phyloP scores from a whole-genome alignment of 169 alveolate genomes.

The Babesia divergens region DNA sequence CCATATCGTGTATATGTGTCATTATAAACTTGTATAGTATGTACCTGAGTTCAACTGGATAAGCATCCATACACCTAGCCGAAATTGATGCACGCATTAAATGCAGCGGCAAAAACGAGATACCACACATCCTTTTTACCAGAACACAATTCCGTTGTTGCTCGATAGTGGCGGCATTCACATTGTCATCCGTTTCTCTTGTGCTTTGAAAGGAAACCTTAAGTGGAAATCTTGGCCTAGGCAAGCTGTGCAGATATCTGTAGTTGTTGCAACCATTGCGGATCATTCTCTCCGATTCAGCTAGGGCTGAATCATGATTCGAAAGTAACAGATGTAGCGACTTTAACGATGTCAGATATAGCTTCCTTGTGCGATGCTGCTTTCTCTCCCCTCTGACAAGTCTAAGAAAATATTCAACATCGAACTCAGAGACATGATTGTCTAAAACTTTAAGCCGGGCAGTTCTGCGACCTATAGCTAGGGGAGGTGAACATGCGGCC shows the following conservation, averaged over 20 bases:
- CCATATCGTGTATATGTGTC: conserved; percentile 12
- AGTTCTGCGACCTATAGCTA: not conserved
- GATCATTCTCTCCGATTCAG: not conserved
- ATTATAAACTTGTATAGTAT: conserved; percentile 26
- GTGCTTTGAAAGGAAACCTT: not conserved
- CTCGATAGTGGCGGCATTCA: not conserved
- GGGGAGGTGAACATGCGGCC: not conserved
- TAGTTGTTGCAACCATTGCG: not conserved
- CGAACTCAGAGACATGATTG: not conserved
- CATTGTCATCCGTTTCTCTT: not conserved
- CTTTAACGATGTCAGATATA: not conserved
- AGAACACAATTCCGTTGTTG: not conserved
- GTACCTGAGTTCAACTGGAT: conserved; percentile 38
- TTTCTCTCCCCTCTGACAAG: not conserved
- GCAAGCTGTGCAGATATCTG: conserved; percentile 4
- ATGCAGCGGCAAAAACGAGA: not conserved
- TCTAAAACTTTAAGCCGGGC: not conserved
- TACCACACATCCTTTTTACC: conserved; percentile 6
- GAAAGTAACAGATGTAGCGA: not conserved
- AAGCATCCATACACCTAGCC: not conserved
- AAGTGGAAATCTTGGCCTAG: not conserved
- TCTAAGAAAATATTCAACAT: not conserved
- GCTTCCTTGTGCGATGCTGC: not conserved
- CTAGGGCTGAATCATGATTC: not conserved
- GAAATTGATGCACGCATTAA: not conserved